Percentiles rank a stretch among this genome's conserved stretches.
Conservation (phyloP, 441 rosid genomes). For the Rhodomyrtus psidioides region DNA sequence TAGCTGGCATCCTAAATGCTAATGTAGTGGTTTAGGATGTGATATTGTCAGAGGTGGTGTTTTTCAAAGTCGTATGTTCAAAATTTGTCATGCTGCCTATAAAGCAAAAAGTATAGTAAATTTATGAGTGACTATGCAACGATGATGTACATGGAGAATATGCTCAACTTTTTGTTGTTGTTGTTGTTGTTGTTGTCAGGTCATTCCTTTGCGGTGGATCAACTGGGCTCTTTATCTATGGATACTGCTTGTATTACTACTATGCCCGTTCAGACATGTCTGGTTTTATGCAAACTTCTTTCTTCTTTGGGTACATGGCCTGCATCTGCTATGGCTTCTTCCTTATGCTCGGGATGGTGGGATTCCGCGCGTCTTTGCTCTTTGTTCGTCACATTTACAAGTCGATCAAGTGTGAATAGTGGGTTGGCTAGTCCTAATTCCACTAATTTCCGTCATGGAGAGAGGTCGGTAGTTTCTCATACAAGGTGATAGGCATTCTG, state of each 20-base stretch:
- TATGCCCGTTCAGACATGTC: conserved; percentile 57
- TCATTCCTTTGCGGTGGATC: conserved; percentile 54
- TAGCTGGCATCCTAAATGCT: not conserved
- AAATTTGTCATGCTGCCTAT: not conserved
- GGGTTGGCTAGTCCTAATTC: not conserved
- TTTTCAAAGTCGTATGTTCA: not conserved
- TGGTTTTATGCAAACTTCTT: conserved; percentile 57
- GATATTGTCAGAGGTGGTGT: not conserved
- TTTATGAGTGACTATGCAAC: not conserved
- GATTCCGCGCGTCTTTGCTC: conserved; percentile 49
- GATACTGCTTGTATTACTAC: conserved; percentile 51
- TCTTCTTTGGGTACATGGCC: conserved; percentile 64
- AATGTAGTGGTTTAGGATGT: not conserved
- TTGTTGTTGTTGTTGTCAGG: conserved; percentile 18
- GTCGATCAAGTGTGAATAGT: conserved; percentile 52
- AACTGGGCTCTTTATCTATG: conserved; percentile 47
- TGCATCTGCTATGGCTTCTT: conserved; percentile 62
- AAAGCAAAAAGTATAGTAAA: not conserved
- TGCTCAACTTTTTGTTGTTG: not conserved
- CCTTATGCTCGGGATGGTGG: conserved; percentile 54
- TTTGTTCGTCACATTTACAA: conserved; percentile 54
- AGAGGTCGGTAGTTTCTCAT: not conserved
- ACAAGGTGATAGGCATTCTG: not conserved
- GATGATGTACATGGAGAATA: not conserved
- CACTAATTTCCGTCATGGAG: not conserved